Conservation (phyloP, 768 basidiomycete genomes). For the Chalciporus piperatus region DNA sequence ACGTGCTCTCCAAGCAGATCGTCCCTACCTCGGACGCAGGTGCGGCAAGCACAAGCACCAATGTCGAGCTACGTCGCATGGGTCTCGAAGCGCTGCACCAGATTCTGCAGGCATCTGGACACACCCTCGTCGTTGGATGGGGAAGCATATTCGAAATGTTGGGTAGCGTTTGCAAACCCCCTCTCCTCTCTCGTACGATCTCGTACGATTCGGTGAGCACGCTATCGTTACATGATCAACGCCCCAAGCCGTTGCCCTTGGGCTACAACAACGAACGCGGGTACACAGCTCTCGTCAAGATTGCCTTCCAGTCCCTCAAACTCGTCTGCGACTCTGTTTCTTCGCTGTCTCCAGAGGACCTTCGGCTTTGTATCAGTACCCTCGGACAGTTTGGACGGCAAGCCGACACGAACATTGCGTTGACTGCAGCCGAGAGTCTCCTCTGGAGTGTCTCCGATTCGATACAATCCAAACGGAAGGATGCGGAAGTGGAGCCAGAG, state of each 20-base stretch:
- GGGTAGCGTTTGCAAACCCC: constrained; percentile 76
- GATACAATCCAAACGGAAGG: constrained; percentile 80
- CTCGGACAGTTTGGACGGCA: constrained; percentile 91
- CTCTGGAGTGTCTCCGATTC: constrained; percentile 97
- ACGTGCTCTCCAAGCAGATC: constrained; percentile 80
- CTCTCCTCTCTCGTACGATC: constrained; percentile 33
- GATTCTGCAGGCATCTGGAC: constrained; percentile 88
- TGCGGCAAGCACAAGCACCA: constrained; percentile 43
- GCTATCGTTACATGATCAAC: constrained; percentile 37
- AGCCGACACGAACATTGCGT: constrained; percentile 91
- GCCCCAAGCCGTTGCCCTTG: constrained; percentile 48
- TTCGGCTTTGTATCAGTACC: constrained; percentile 86
- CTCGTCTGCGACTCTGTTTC: constrained; percentile 93
- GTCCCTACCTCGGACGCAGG: constrained; percentile 41
- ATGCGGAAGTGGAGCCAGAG: constrained; percentile 56
- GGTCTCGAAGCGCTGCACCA: constrained; percentile 87
- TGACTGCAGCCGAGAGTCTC: constrained; percentile 90
- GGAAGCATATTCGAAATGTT: constrained; percentile 91
- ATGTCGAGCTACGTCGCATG: constrained; percentile 80
- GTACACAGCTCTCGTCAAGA: constrained; percentile 76
- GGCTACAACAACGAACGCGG: constrained; percentile 65
- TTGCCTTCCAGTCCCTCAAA: constrained; percentile 91
- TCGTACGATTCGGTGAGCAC: constrained; percentile 43
- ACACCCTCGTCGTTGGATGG: constrained; percentile 92
- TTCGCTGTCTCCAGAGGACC: constrained; percentile 72